Evolutionary conservation across 768 basidiomycete genomes (phyloP).

Genomic region (Pulveroboletus sp.): DNA sequence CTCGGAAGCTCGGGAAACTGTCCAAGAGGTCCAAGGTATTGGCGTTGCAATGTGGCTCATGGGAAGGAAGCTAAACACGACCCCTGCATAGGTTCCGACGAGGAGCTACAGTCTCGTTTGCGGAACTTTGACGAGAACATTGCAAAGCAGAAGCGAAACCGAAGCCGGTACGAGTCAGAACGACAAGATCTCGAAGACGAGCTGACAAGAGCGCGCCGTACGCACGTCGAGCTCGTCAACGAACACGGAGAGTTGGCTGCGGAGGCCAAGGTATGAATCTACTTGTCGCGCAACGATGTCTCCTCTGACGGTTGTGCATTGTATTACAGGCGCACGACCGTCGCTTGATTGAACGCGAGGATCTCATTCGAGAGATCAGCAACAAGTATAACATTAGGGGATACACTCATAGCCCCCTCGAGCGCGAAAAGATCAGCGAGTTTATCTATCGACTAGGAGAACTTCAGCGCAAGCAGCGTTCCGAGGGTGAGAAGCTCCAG

Average conservation of each 20-base stretch:
- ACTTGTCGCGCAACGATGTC: neutral
- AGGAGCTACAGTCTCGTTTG: constrained; percentile 57
- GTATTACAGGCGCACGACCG: constrained; percentile 61
- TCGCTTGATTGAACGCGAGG: constrained; percentile 67
- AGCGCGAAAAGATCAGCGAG: constrained; percentile 64
- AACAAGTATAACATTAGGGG: constrained; percentile 69
- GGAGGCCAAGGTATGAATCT: constrained; percentile 59
- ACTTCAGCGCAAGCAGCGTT: constrained; percentile 55
- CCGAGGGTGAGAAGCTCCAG: constrained; percentile 64
- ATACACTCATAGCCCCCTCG: constrained; percentile 64
- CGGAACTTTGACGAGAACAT: constrained; percentile 59
- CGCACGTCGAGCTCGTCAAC: constrained; percentile 53
- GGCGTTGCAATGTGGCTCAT: neutral
- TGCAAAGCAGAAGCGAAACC: constrained; percentile 44
- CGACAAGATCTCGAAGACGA: constrained; percentile 63
- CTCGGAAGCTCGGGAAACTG: constrained; percentile 53
- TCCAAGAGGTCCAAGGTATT: constrained; percentile 63
- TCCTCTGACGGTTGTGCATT: neutral
- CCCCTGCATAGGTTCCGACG: constrained; percentile 54
- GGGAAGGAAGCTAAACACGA: neutral
- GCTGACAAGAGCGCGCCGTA: constrained; percentile 41
- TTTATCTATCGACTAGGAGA: constrained; percentile 66
- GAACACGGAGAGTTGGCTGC: constrained; percentile 66
- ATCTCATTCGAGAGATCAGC: constrained; percentile 64
- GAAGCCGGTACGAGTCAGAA: constrained; percentile 43